phyloP scores from a whole-genome alignment of 1,284 basidiomycete species.

The Ustilago trichophora region DNA sequence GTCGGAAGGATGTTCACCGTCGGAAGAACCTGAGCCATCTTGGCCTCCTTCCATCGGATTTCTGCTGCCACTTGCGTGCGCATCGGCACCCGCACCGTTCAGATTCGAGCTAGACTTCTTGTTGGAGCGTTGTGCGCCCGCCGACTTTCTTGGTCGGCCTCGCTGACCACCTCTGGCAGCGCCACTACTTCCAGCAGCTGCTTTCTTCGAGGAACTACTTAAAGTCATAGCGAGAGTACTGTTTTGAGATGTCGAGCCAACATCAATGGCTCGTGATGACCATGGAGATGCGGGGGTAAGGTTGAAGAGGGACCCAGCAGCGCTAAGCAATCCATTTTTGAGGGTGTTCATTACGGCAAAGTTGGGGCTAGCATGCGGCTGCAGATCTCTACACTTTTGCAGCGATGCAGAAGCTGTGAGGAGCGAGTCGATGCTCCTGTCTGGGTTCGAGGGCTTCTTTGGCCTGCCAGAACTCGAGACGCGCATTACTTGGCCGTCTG shows the following conservation, averaged over 20 bases:
- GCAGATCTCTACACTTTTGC: conserved; percentile 6
- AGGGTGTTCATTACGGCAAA: conserved; percentile 38
- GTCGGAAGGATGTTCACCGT: conserved; percentile 26
- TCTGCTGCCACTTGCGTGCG: conserved; percentile 17
- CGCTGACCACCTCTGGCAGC: conserved; percentile 16
- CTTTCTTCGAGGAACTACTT: conserved; percentile 8
- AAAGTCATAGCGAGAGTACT: not conserved
- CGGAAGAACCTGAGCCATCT: conserved; percentile 25
- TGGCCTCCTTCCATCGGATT: conserved; percentile 11
- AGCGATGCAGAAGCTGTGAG: conserved; percentile 13
- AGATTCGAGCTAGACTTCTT: conserved; percentile 4
- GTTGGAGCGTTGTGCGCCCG: conserved; percentile 7
- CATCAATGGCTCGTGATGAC: not conserved
- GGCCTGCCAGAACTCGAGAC: conserved; percentile 23
- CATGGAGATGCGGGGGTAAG: conserved; percentile 21
- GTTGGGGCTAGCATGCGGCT: conserved; percentile 1
- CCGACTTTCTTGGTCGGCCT: conserved; percentile 23
- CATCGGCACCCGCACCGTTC: conserved; percentile 8
- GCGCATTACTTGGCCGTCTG: conserved; percentile 2
- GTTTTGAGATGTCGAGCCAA: not conserved
- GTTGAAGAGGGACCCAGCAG: conserved; percentile 31
- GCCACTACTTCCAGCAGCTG: conserved; percentile 7
- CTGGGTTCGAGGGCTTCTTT: conserved; percentile 38
- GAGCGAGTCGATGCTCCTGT: conserved; percentile 34
- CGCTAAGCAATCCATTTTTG: conserved; percentile 32